Conservation (phyloP, 2,329 filamentous ascomycete species). For the Hymenoscyphus scutula region DNA sequence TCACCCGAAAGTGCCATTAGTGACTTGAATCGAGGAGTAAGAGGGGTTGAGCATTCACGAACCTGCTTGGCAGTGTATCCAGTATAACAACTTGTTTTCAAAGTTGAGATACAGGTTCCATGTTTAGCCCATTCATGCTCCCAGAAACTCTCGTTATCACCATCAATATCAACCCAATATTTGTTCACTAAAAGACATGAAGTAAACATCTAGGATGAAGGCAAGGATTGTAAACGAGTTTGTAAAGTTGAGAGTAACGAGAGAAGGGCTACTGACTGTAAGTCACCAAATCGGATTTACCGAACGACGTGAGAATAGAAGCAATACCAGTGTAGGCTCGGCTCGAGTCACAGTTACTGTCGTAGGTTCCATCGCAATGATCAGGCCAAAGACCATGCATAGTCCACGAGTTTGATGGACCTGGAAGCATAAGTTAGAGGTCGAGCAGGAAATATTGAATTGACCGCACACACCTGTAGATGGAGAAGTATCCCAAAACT, state of each 20-base stretch:
- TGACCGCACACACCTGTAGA: slow-evolving; percentile 39
- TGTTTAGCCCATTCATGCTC: slow-evolving; percentile 76
- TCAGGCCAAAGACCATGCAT: slow-evolving; percentile 67
- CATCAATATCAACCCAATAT: slow-evolving; percentile 70
- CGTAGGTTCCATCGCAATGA: slow-evolving; percentile 68
- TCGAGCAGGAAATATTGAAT: neutral
- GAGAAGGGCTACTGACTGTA: slow-evolving; percentile 58
- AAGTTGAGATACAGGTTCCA: slow-evolving; percentile 68
- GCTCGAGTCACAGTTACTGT: slow-evolving; percentile 60
- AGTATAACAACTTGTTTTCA: slow-evolving; percentile 63
- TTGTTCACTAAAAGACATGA: slow-evolving; percentile 15
- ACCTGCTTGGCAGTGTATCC: slow-evolving; percentile 9
- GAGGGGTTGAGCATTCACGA: neutral
- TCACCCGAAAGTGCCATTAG: slow-evolving; percentile 23
- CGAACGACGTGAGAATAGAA: slow-evolving; percentile 55
- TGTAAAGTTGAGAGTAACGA: neutral
- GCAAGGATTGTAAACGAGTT: neutral
- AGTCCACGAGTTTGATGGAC: slow-evolving; percentile 52
- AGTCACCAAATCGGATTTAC: slow-evolving; percentile 53
- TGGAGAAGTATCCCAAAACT: slow-evolving; percentile 73
- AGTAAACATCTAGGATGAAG: neutral
- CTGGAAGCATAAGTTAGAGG: neutral
- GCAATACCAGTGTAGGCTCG: slow-evolving; percentile 66
- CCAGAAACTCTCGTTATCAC: slow-evolving; percentile 66
- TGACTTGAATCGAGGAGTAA: slow-evolving; percentile 23